These are phyloP conservation scores for Colletotrichum orchidophilum DNA, from an alignment of 2,329 filamentous ascomycete species.

Conservation along the genomic window DNA sequence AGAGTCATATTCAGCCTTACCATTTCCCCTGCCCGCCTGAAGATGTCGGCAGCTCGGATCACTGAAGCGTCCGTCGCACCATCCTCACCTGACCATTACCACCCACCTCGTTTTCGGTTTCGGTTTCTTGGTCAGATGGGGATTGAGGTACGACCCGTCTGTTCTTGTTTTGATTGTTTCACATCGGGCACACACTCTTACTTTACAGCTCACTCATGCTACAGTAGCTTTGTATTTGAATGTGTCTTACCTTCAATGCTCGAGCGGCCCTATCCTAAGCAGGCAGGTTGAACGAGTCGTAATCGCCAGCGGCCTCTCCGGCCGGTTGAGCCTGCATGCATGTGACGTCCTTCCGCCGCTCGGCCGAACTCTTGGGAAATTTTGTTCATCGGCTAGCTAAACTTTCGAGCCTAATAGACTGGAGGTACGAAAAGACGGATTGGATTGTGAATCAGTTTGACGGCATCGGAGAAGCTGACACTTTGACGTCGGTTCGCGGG, in stretches of 20 bases:
- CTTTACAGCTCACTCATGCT: background rate
- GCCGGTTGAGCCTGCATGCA: background rate
- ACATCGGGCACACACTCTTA: background rate
- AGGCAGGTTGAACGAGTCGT: background rate
- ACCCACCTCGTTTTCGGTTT: background rate
- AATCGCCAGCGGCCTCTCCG: background rate
- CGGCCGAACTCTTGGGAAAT: background rate
- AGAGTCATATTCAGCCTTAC: slow-evolving; percentile 9
- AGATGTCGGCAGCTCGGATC: background rate
- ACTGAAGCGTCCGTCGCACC: background rate
- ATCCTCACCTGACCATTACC: background rate
- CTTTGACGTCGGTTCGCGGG: background rate
- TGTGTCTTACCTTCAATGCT: background rate
- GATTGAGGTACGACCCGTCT: background rate
- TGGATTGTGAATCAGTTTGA: background rate
- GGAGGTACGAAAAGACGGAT: no score
- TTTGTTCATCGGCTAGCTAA: background rate
- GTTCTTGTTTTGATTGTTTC: background rate
- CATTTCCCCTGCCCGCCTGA: background rate
- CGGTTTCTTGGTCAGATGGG: no score
- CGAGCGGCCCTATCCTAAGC: background rate
- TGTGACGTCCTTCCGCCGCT: background rate
- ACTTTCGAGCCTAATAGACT: background rate
- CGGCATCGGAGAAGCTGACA: background rate
- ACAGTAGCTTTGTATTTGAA: background rate